A percentile compares a stretch with the other conserved stretches of the same genome.
phyloP scores from a whole-genome alignment of 208 protist species.

The Leishmania amazonensis region DNA sequence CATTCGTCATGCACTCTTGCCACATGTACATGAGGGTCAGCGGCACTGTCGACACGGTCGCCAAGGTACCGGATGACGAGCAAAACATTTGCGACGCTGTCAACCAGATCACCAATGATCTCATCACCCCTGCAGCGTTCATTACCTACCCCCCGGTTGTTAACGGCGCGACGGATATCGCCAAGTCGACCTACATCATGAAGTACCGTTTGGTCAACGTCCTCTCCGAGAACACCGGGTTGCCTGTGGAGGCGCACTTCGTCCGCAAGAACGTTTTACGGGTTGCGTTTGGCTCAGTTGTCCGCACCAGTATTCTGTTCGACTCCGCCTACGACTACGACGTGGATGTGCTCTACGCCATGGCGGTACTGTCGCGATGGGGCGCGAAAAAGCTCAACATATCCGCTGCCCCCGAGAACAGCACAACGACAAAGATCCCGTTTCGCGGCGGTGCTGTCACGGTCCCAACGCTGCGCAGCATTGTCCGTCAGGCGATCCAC shows the following conservation, averaged over 20 bases:
- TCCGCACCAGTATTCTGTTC: conserved; percentile 5
- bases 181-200: conserved; percentile 29
- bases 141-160: conserved; percentile 3
- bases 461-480: conserved; percentile 22
- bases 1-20: conserved; percentile 11
- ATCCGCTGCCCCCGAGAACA: neutral
- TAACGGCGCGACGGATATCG: neutral
- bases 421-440: conserved; percentile 2
- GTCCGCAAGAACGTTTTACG: conserved; percentile 15
- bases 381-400: conserved; percentile 11
- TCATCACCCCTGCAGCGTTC: conserved; percentile 5
- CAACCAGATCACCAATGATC: neutral
- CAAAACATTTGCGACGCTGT: conserved; percentile 13
- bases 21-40: neutral
- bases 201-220: conserved; percentile 10
- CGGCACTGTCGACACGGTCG: neutral
- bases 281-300: conserved; percentile 3
- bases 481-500: conserved; percentile 15
- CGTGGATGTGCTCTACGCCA: conserved; percentile 19
- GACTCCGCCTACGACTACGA: conserved; percentile 17
- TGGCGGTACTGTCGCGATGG: neutral
- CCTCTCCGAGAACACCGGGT: conserved; percentile 6
- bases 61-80: neutral
- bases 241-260: conserved; percentile 16
- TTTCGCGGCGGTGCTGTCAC: neutral